Percentiles rank a stretch among this genome's conserved stretches.
Evolutionary conservation across 257 asterid genomes (phyloP).

Genomic region (Scutellaria minor): DNA sequence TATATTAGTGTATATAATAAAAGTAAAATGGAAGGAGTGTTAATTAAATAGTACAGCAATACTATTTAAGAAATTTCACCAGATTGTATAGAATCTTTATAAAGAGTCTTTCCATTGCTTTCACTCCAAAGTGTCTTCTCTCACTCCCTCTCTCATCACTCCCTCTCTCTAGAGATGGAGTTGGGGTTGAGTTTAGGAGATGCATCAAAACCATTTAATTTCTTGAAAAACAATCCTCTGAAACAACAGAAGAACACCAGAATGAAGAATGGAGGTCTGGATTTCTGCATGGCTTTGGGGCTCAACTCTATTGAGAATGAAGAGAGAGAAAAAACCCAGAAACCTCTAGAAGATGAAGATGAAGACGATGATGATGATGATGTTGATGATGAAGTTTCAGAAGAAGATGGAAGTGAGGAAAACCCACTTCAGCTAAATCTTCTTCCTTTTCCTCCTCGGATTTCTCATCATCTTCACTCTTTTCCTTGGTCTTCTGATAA

Average conservation of each 20-base stretch:
- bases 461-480: not conserved
- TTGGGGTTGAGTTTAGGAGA: constrained; percentile 25
- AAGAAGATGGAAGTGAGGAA: not conserved
- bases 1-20: too few species aligned
- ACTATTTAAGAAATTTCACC: too few species aligned
- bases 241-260: not conserved
- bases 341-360: not conserved
- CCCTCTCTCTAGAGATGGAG: not conserved
- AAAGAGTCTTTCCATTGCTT: too few species aligned
- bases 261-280: not conserved
- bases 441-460: constrained; percentile 16
- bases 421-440: constrained; percentile 1
- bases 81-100: too few species aligned
- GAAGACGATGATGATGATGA: not conserved
- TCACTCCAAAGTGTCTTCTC: too few species aligned
- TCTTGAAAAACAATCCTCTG: not conserved
- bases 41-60: too few species aligned
- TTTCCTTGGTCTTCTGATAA: constrained; percentile 17
- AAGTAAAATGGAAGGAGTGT: too few species aligned
- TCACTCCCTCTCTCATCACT: not conserved
- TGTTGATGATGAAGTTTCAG: not conserved
- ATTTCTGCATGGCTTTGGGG: constrained; percentile 15
- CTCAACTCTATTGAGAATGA: not conserved
- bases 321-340: not conserved
- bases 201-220: constrained; percentile 3